Evolutionary conservation across 2,329 filamentous ascomycete species (phyloP).

Genomic region (Hypoxylon sp.): DNA sequence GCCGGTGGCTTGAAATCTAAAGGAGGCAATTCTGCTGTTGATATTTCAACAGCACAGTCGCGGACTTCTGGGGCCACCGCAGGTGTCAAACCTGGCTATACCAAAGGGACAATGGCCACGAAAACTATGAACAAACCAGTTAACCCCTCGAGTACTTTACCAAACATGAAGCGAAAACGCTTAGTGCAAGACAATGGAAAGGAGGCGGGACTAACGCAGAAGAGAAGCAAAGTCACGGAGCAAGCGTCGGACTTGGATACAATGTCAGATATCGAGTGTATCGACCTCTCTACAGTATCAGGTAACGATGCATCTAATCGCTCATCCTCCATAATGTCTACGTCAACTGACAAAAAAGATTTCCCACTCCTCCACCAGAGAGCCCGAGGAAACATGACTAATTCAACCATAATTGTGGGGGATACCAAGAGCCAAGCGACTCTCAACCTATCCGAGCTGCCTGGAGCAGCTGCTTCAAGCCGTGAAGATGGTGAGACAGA

Average conservation of each 20-base stretch:
- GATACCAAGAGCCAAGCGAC: constrained; percentile 11
- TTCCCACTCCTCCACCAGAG: constrained; percentile 5
- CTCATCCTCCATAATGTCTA: neutral
- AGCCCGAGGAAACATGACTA: constrained; percentile 8
- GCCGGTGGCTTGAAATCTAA: constrained; percentile 23
- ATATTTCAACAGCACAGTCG: neutral
- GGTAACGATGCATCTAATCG: constrained; percentile 26
- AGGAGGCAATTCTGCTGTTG: constrained; percentile 10
- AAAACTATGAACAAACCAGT: neutral
- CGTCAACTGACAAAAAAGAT: neutral
- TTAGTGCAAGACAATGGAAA: neutral
- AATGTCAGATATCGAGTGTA: constrained; percentile 45
- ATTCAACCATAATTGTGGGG: constrained; percentile 26
- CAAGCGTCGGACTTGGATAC: constrained; percentile 7
- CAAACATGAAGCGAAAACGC: constrained; percentile 35
- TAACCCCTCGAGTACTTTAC: neutral
- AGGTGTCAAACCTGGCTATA: neutral
- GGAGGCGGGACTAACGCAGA: constrained; percentile 5
- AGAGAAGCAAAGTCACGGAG: constrained; percentile 13
- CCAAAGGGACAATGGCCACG: constrained; percentile 2
- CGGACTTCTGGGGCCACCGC: neutral
- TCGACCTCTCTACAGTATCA: constrained; percentile 46
- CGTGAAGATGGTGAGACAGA: neutral
- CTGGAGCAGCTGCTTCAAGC: neutral
- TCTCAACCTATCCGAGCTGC: neutral